phyloP scores from a whole-genome alignment of 495 filamentous ascomycete genomes.

The Tuber umbilicatum region DNA sequence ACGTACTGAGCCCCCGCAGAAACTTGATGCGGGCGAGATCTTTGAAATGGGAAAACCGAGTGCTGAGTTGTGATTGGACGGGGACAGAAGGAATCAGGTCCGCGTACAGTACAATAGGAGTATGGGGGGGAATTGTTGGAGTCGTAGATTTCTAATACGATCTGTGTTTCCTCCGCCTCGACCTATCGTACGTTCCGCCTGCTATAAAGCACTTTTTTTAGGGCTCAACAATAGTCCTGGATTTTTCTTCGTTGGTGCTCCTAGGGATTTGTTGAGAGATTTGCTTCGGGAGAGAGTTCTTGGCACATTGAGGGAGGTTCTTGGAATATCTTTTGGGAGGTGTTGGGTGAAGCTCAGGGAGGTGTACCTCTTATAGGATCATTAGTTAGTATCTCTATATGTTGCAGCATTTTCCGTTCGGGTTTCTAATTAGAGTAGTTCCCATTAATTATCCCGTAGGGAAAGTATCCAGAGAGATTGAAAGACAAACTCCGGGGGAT shows the following conservation, averaged over 20 bases:
- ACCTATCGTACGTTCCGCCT: too few relatives aligned
- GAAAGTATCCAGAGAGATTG: background rate
- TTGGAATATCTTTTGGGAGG: too few relatives aligned
- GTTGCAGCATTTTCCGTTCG: background rate
- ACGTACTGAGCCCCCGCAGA: background rate
- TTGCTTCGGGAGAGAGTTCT: background rate
- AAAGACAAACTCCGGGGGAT: background rate
- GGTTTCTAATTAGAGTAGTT: background rate
- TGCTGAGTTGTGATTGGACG: background rate
- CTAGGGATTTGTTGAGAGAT: background rate
- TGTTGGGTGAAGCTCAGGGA: background rate
- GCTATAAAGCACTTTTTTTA: background rate
- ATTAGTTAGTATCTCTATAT: background rate
- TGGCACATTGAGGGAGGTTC: too few relatives aligned
- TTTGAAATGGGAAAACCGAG: background rate
- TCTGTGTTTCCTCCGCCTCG: too few relatives aligned
- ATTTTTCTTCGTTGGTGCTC: background rate
- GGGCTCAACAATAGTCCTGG: background rate
- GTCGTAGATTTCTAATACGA: background rate
- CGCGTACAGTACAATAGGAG: background rate
- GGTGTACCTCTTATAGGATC: background rate
- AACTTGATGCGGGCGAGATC: background rate
- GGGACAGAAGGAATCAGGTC: background rate
- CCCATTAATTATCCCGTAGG: background rate
- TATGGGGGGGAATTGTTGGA: background rate